Evolutionary conservation across 2,329 filamentous ascomycete species (phyloP).

Genomic region (Trichoderma asperellum): DNA sequence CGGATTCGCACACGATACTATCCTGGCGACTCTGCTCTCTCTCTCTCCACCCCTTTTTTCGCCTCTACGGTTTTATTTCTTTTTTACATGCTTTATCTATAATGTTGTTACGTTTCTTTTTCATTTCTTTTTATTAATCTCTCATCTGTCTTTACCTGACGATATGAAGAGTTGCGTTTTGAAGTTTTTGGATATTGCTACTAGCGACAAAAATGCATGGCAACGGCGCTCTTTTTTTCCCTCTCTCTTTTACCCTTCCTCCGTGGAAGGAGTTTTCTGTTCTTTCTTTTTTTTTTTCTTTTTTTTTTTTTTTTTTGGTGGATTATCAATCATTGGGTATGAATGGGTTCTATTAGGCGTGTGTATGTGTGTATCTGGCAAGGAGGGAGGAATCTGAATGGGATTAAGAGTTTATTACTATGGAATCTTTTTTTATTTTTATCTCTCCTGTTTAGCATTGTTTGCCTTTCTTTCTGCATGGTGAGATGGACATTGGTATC

Average conservation of each 20-base stretch:
- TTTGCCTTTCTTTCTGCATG: slow-evolving; percentile 4
- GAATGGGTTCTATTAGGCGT: slow-evolving; percentile 31
- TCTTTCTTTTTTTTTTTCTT: not conserved
- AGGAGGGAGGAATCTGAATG: not conserved
- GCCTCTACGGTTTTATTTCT: not conserved
- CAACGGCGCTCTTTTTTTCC: slow-evolving; percentile 36
- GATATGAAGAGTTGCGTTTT: not conserved
- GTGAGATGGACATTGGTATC: not conserved
- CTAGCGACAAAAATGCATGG: slow-evolving; percentile 30
- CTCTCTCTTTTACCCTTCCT: not conserved
- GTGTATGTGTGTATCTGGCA: slow-evolving; percentile 11
- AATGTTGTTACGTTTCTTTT: not conserved
- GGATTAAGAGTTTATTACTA: not conserved
- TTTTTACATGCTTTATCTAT: not conserved
- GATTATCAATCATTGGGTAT: slow-evolving; percentile 29
- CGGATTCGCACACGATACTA: not conserved
- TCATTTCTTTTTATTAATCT: not conserved
- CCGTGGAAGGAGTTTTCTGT: not conserved
- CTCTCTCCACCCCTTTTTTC: not conserved
- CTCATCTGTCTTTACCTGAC: not conserved
- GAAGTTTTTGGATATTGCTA: slow-evolving; percentile 13
- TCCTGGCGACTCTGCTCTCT: not conserved
- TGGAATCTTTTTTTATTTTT: not conserved
- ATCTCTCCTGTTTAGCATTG: not conserved
- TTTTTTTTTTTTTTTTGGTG: not conserved